Evolutionary conservation across 495 filamentous ascomycete species (phyloP), one percentile per base, ranked within the genome.

Genomic region (Aspergillus coremiiformis): DNA sequence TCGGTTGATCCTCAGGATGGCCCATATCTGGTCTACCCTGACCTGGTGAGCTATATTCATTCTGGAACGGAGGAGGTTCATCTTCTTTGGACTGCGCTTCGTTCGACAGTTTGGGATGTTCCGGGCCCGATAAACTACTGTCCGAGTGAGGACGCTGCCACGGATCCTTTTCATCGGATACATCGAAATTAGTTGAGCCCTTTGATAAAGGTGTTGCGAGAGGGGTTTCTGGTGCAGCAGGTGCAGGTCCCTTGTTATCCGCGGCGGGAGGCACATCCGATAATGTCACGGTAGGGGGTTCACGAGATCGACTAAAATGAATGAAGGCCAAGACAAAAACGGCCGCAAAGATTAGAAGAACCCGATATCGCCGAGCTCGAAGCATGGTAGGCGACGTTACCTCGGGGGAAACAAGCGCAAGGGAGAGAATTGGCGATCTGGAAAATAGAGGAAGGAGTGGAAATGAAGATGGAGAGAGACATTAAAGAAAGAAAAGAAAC

Each of bases 281-380:
- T n/a, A 57, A 47, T 4, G 45, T 32, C 20, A 50, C 35, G 15
- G 54, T 47, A 20, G 48, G 19, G 27, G 43, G 66, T 33, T 70
- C 64, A 53, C 65, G 70, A 48, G 69, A 70, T 39, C 69, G 59
- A 47, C 64, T 44, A 48, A 87, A 84, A 62, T 88, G 81, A 57
- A 88, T 78, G 19, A 92, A 66, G 14, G 82, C 69, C 39, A 90
- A 67, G 24, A 84, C 66, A 44, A 84, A 67, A 43, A 87, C 65
- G 45, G 81, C 76, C 42, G 87, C 82, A 62, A 87, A 84, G 57
- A 87, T 68, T 43, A 90, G 62, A 54, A 88, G 84, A 43, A 84
- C 73, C 48, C 89, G 83, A 60, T 89, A 92, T 68, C 88, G 78
- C 46, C 89, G 84, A 56, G 86, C 66, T 33, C 87, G 85, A 51